Conservation (phyloP, 148 eudicot genomes). For the Camellia japonica region DNA sequence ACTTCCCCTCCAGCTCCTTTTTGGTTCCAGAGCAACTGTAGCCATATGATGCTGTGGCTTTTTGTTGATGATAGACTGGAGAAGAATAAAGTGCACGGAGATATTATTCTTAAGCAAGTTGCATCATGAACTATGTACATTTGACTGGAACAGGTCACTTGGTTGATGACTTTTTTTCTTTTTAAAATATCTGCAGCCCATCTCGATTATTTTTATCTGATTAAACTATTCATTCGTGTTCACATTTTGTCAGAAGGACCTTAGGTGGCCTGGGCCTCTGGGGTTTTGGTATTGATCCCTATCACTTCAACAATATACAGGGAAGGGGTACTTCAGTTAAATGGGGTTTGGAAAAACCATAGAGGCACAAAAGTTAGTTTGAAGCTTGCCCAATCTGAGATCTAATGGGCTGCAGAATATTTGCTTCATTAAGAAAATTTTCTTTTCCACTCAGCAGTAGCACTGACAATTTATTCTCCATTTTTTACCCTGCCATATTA, state of each 20-base stretch:
- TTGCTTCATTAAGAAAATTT: not conserved
- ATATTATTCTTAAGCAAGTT: not conserved
- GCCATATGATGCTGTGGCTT: not conserved
- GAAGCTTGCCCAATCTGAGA: not conserved
- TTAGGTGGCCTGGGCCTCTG: not conserved
- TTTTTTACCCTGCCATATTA: not conserved
- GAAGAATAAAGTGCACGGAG: too few species aligned
- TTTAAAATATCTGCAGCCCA: not conserved
- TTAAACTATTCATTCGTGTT: not conserved
- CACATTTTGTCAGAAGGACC: not conserved
- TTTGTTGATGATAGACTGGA: too few species aligned
- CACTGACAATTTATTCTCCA: not conserved
- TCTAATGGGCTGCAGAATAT: not conserved
- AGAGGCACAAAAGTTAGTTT: not conserved
- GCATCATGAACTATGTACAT: not conserved
- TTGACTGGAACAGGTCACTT: not conserved
- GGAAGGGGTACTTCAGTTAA: not conserved
- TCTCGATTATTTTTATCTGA: not conserved
- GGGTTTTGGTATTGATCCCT: not conserved
- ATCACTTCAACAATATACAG: not conserved
- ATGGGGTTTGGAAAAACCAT: not conserved
- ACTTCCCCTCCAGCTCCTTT: not conserved
- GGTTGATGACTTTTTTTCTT: not conserved
- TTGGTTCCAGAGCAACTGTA: not conserved
- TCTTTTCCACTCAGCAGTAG: not conserved